A percentile compares a stretch with the other conserved stretches of the same genome.
Conservation (phyloP, 2,329 filamentous ascomycete species). For the Hypocrella siamensis region DNA sequence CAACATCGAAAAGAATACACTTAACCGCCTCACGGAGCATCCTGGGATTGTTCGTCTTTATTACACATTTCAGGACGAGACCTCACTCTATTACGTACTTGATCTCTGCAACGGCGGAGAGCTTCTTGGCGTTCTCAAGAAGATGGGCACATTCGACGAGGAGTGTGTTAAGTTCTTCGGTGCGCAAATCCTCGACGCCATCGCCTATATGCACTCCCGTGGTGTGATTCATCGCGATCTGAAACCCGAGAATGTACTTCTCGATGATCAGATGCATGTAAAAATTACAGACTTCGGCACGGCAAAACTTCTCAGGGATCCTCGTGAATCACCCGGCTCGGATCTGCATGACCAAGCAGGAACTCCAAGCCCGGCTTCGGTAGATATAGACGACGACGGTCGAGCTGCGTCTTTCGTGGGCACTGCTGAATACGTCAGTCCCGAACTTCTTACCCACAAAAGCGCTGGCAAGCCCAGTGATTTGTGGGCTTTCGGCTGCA, state of each 20-base stretch:
- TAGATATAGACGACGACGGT: slow-evolving; percentile 40
- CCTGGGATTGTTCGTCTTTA: slow-evolving; percentile 93
- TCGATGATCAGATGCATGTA: slow-evolving; percentile 92
- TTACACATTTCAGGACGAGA: slow-evolving; percentile 96
- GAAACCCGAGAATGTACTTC: slow-evolving; percentile 90
- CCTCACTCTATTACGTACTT: slow-evolving; percentile 90
- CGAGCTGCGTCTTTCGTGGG: slow-evolving; percentile 91
- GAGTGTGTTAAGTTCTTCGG: slow-evolving; percentile 92
- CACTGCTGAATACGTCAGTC: slow-evolving; percentile 95
- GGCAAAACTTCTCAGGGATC: slow-evolving; percentile 61
- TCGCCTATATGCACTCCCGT: slow-evolving; percentile 94
- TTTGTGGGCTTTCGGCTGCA: slow-evolving; percentile 96
- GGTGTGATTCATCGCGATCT: slow-evolving; percentile 94
- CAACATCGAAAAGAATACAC: slow-evolving; percentile 96
- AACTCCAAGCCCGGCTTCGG: slow-evolving; percentile 15
- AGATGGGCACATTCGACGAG: slow-evolving; percentile 84
- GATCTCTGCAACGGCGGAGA: slow-evolving; percentile 89
- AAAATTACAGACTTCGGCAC: slow-evolving; percentile 99
- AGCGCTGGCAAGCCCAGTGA: slow-evolving; percentile 96
- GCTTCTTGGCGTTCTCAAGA: slow-evolving; percentile 81
- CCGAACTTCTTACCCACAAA: slow-evolving; percentile 91
- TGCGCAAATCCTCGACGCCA: slow-evolving; percentile 88
- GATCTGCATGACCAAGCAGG: slow-evolving; percentile 19
- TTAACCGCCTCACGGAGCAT: slow-evolving; percentile 91
- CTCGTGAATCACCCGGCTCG: slow-evolving; percentile 24